Percentiles rank a stretch among this genome's conserved stretches.
Evolutionary conservation across 2,329 filamentous ascomycete species (phyloP).

Genomic region (Sarocladium oryzae): DNA sequence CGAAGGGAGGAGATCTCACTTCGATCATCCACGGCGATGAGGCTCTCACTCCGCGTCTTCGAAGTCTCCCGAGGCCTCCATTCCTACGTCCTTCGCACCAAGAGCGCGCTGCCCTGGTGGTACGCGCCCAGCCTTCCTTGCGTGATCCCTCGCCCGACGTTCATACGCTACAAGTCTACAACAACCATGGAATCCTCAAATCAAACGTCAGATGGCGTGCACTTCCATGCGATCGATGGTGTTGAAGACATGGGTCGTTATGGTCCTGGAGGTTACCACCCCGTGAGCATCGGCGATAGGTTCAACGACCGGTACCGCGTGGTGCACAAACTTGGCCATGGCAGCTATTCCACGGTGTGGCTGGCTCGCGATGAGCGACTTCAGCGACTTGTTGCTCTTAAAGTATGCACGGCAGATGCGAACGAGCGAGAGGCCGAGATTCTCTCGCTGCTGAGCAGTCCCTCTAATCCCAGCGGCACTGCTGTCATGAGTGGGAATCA

Average conservation of each 20-base stretch:
- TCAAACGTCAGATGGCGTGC: too few species aligned
- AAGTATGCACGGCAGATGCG: constrained; percentile 22
- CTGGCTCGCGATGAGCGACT: constrained; percentile 23
- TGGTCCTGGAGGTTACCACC: constrained; percentile 14
- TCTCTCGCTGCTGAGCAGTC: constrained; percentile 13
- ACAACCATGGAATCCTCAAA: too few species aligned
- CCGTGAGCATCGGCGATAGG: constrained; percentile 14
- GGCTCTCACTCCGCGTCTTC: too few species aligned
- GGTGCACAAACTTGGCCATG: constrained; percentile 16
- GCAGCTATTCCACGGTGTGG: constrained; percentile 14
- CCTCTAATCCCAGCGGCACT: not conserved
- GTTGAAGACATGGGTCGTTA: constrained; percentile 8
- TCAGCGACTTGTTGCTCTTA: constrained; percentile 23
- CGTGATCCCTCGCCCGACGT: too few species aligned
- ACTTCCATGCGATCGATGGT: too few species aligned
- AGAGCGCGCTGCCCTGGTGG: too few species aligned
- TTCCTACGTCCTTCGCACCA: too few species aligned
- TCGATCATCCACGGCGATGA: too few species aligned
- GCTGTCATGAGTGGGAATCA: not conserved
- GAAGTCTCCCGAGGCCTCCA: too few species aligned
- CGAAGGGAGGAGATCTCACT: too few species aligned
- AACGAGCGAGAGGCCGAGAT: constrained; percentile 15
- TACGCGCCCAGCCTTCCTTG: too few species aligned
- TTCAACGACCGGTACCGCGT: constrained; percentile 14
- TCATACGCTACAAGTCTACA: too few species aligned